Evolutionary conservation across 148 eudicot genomes (phyloP), one percentile per base, ranked within the genome.

Genomic region (Chenopodium quinoa): DNA sequence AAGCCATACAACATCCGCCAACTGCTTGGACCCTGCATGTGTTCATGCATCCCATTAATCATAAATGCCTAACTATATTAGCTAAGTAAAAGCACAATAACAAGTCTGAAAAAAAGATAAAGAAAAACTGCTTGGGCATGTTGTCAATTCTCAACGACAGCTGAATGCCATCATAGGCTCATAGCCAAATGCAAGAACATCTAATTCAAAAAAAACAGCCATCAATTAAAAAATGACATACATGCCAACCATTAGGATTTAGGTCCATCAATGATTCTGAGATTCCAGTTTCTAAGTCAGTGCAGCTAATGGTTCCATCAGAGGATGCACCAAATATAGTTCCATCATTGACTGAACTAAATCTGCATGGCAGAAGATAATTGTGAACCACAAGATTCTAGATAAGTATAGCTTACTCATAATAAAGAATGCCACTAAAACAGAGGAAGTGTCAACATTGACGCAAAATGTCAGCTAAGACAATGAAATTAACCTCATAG

Each of bases 1-100:
- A 96, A 77, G 60, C 99, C 99, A 80, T 94, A 96, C 60, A 96
- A 92, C 99, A 96, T 96, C 84, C 84, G 94, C 98, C 98, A 96
- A 78, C 80, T 88, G 84, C 87, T 91, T 25, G 97, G 91, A 19
- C 99, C 98, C 99, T 96, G 79, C 82, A 89, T 73, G 23, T n/a
- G 73, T 74, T 78, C 50, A 79, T 66, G 14, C 50, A 47, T 83
- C 58, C 27, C 67, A 79, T 11, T 25, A 62, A 64, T 5, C 75
- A 50, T 23, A 16, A 6, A 25, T 19, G 20, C n/a, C 48, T 75
- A 14, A 74, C 27, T 29, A 40, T 46, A 31, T 67, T 34, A 40
- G 31, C 25, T 8, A 20, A 60, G 6, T 31, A 50, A 77, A 58
- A 44, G n/a, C 47, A 58, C 54, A 71, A 8, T 9, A 52, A 14